These are phyloP conservation scores for Picochlorum sp. DNA, from an alignment of 139 green algal species.

Conservation along the genomic window DNA sequence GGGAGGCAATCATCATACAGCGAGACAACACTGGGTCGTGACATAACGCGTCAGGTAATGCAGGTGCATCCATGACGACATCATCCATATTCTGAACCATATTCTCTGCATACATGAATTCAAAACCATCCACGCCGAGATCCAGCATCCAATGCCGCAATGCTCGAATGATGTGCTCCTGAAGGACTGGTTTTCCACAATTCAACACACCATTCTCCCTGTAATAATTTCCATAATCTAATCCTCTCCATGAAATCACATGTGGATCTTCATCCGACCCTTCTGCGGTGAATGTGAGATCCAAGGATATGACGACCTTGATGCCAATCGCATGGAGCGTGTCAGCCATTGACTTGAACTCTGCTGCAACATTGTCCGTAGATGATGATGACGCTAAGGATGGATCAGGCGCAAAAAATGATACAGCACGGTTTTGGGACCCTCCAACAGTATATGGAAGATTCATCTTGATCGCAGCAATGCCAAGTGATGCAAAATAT, in stretches of 20 bases:
- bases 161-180: conserved; percentile 40
- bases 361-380: conserved; percentile 24
- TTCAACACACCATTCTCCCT: conserved; percentile 50
- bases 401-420: conserved; percentile 46
- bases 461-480: conserved; percentile 49
- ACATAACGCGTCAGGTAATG: conserved; percentile 58
- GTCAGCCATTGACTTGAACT: conserved; percentile 50
- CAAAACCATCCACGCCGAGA: conserved; percentile 71
- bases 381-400: conserved; percentile 20
- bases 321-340: conserved; percentile 50
- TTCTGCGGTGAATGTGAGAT: conserved; percentile 70
- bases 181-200: conserved; percentile 54
- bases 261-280: conserved; percentile 39
- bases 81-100: conserved; percentile 47
- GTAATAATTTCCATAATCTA: conserved; percentile 63
- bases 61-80: conserved; percentile 54
- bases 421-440: conserved; percentile 23
- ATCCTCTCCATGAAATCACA: conserved; percentile 38
- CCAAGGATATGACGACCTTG: conserved; percentile 60
- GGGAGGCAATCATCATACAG: conserved; percentile 36
- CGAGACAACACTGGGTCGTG: conserved; percentile 32
- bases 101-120: conserved; percentile 73
- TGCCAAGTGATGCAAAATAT: conserved; percentile 26
- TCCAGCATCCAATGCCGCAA: conserved; percentile 57
- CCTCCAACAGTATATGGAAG: conserved; percentile 19